Conservation (phyloP, 2,329 filamentous ascomycete genomes). For the Tolypocladium capitatum region DNA sequence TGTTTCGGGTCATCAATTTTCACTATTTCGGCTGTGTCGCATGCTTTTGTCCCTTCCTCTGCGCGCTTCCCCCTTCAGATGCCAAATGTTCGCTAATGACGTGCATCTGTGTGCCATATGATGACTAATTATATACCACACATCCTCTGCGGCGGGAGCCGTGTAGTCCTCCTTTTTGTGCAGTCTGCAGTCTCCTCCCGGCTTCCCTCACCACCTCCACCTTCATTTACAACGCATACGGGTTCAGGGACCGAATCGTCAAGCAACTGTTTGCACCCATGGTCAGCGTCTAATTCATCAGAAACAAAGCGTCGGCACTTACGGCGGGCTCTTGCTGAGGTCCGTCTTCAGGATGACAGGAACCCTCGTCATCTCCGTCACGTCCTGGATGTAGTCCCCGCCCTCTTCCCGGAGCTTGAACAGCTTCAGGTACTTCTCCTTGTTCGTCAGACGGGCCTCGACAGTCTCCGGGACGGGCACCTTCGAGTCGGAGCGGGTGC, state of each 20-base stretch:
- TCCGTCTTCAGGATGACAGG: conserved; percentile 98
- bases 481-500: conserved; percentile 89
- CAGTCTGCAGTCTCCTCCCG: conserved; percentile 2
- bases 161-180: neutral
- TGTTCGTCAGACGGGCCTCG: conserved; percentile 73
- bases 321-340: conserved; percentile 97
- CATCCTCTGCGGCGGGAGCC: conserved; percentile 2
- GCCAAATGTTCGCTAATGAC: conserved; percentile 1
- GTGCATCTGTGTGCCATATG: conserved; percentile 4
- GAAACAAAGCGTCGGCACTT: conserved; percentile 37
- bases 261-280: conserved; percentile 43
- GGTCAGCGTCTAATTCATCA: conserved; percentile 10
- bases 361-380: conserved; percentile 92
- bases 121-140: conserved; percentile 9
- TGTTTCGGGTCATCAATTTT: conserved; percentile 3
- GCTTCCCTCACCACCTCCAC: neutral
- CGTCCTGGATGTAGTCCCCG: conserved; percentile 95
- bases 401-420: conserved; percentile 86
- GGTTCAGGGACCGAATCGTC: conserved; percentile 74
- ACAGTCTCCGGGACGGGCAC: conserved; percentile 61
- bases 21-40: conserved; percentile 5
- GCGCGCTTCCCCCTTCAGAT: neutral
- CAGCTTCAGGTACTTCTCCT: conserved; percentile 88
- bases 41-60: conserved; percentile 1
- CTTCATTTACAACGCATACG: conserved; percentile 47